Percentiles rank a stretch among this genome's conserved stretches.
phyloP scores from a whole-genome alignment of 2,329 filamentous ascomycete genomes.

The Aspergillus nomiae region DNA sequence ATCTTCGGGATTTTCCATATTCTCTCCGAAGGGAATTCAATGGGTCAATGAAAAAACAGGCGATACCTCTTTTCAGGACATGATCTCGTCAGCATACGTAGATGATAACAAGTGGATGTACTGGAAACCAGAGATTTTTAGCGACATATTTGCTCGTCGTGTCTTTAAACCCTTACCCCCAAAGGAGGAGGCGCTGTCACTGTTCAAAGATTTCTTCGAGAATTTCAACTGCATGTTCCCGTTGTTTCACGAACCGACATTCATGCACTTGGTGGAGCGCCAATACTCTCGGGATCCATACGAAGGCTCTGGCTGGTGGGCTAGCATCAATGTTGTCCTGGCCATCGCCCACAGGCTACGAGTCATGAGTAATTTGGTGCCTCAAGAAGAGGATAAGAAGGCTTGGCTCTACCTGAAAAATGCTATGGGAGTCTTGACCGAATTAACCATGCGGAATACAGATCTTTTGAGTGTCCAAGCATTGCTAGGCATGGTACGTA shows the following conservation, averaged over 20 bases:
- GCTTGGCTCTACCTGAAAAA: conserved; percentile 97
- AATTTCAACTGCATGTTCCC: conserved; percentile 99
- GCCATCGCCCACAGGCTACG: conserved; percentile 92
- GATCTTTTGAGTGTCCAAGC: conserved; percentile 94
- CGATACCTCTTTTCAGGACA: conserved; percentile 90
- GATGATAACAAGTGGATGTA: conserved; percentile 95
- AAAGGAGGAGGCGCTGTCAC: conserved; percentile 81
- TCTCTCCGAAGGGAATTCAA: conserved; percentile 95
- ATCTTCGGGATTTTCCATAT: conserved; percentile 97
- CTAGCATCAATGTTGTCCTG: conserved; percentile 87
- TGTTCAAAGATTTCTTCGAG: conserved; percentile 92
- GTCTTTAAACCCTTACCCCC: conserved; percentile 82
- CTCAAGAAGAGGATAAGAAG: conserved; percentile 88
- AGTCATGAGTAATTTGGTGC: conserved; percentile 92
- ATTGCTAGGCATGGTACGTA: conserved; percentile 75
- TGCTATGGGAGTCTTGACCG: conserved; percentile 87
- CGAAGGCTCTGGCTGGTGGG: conserved; percentile 97
- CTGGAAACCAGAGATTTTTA: conserved; percentile 97
- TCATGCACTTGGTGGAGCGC: conserved; percentile 94
- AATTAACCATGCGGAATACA: conserved; percentile 93
- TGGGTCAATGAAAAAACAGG: conserved; percentile 99
- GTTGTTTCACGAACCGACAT: conserved; percentile 94
- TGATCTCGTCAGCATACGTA: conserved; percentile 88
- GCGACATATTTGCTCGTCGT: conserved; percentile 83
- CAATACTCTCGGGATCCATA: conserved; percentile 94